Evolutionary conservation across 352 stramenopile genomes (phyloP), one percentile per base, ranked within the genome.

Genomic region (Phytopythium litorale): DNA sequence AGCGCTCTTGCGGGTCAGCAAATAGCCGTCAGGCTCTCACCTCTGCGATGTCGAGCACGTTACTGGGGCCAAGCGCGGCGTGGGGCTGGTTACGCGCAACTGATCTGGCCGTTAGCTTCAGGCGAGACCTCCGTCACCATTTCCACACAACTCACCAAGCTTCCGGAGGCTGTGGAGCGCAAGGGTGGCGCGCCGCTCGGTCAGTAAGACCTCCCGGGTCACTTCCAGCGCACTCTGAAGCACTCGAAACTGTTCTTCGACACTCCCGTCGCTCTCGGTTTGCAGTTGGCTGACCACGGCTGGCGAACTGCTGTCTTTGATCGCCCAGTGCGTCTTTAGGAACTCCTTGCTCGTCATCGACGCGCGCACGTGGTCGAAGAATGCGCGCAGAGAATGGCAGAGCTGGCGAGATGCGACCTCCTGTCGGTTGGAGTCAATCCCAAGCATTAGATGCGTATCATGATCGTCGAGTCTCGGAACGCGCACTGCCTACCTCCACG

Each of bases 371-470:
- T 81, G 71, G 16, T 75, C 65, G 59, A 67, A 79, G 58, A 81
- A 81, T 18, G 65, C 55, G 3, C 64, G 54, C 33, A 81, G 70
- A n/a, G 73, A 79, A 13, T 68, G 52, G 13, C 28, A 28, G 8
- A 81, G 62, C n/a, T 78, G 71, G 4, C 66, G 66, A n/a, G 73
- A 78, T 15, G 58, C 60, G 30, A 81, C 40, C 30, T 81, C 73
- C 73, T 81, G 58, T n/a, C 7, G 30, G 3, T 8, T 38, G 58
- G 0, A 48, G 30, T 7, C 21, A 19, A 32, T 51, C 33, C 25
- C 30, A 30, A 54, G 7, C 7, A 15, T 48, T 33, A 40, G 16
- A 51, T 32, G 3, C 15, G 6, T n/a, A 38, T 4, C 32, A 7
- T 23, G 3, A n/a, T 40, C 45, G 23, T 51, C 45, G 15, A 19